Percentiles rank a stretch among this genome's conserved stretches.
phyloP scores from a whole-genome alignment of 2,329 filamentous ascomycete species.

The Exophiala calicioides region DNA sequence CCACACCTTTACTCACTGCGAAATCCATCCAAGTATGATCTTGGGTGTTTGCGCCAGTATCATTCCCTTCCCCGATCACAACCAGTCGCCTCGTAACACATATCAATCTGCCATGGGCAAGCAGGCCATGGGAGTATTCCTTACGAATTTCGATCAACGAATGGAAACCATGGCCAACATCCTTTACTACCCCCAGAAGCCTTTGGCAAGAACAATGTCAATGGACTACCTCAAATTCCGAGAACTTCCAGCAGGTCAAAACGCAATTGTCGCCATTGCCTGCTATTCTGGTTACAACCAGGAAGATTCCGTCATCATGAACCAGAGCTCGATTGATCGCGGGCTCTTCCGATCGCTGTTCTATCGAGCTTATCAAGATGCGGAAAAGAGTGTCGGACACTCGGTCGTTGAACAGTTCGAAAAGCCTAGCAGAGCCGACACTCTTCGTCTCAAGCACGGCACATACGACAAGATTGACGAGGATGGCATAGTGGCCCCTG shows the following conservation, averaged over 20 bases:
- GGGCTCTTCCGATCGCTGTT: slow-evolving; percentile 96
- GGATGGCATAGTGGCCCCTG: slow-evolving; percentile 90
- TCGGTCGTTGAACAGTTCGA: slow-evolving; percentile 92
- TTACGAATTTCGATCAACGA: slow-evolving; percentile 93
- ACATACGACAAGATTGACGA: slow-evolving; percentile 98
- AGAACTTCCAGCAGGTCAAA: slow-evolving; percentile 93
- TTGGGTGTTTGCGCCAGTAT: slow-evolving; percentile 97
- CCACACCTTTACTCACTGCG: slow-evolving; percentile 95
- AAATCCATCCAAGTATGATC: slow-evolving; percentile 99
- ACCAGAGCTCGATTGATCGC: slow-evolving; percentile 97
- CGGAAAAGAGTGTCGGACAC: slow-evolving; percentile 93
- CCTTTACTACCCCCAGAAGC: slow-evolving; percentile 97
- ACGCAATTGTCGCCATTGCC: slow-evolving; percentile 95
- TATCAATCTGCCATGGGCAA: slow-evolving; percentile 99
- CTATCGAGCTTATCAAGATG: slow-evolving; percentile 95
- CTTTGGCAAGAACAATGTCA: slow-evolving; percentile 88
- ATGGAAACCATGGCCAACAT: slow-evolving; percentile 99
- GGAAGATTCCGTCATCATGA: slow-evolving; percentile 99
- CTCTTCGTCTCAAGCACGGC: slow-evolving; percentile 79
- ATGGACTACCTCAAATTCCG: slow-evolving; percentile 99
- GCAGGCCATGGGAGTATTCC: slow-evolving; percentile 98
- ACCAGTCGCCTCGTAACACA: slow-evolving; percentile 96
- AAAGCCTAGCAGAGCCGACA: slow-evolving; percentile 86
- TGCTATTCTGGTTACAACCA: slow-evolving; percentile 99
- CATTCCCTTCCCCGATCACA: slow-evolving; percentile 99